Evolutionary conservation across 2,329 filamentous ascomycete species (phyloP).

Genomic region (Pseudocercospora cruenta): DNA sequence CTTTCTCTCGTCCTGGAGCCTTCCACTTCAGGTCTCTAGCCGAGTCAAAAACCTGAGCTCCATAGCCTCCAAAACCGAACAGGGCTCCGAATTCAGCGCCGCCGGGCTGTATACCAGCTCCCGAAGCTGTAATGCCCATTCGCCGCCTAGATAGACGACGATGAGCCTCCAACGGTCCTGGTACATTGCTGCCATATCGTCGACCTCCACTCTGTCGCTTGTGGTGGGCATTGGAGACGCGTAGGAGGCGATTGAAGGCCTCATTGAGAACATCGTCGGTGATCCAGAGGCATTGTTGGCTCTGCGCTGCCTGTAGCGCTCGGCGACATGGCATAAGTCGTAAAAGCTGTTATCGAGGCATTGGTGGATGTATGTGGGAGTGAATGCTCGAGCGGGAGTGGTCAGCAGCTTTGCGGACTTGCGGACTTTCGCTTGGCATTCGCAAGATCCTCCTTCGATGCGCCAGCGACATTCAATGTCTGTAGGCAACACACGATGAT

Average conservation of each 20-base stretch:
- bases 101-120: slow-evolving; percentile 15
- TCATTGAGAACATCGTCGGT: slow-evolving; percentile 59
- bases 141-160: slow-evolving; percentile 59
- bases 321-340: slow-evolving; percentile 34
- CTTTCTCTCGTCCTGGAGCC: slow-evolving; percentile 26
- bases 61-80: slow-evolving; percentile 31
- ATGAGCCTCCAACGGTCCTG: slow-evolving; percentile 65
- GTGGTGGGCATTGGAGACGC: slow-evolving; percentile 34
- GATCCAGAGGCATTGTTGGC: slow-evolving; percentile 59
- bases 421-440: not conserved
- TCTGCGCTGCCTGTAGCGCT: slow-evolving; percentile 21
- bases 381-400: slow-evolving; percentile 4
- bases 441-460: not conserved
- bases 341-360: slow-evolving; percentile 15
- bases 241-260: slow-evolving; percentile 57
- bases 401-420: slow-evolving; percentile 7
- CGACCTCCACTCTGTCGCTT: slow-evolving; percentile 32
- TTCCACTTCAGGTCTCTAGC: slow-evolving; percentile 33
- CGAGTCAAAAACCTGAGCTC: slow-evolving; percentile 21
- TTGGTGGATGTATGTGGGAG: slow-evolving; percentile 8
- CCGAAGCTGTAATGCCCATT: slow-evolving; percentile 47
- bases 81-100: slow-evolving; percentile 36
- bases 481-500: slow-evolving; percentile 42
- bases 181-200: slow-evolving; percentile 63
- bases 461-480: not conserved